A percentile compares a stretch with the other conserved stretches of the same genome.
These are phyloP conservation scores for Echinosophora koreensis DNA, from an alignment of 306 rosid genomes.

Conservation along the genomic window DNA sequence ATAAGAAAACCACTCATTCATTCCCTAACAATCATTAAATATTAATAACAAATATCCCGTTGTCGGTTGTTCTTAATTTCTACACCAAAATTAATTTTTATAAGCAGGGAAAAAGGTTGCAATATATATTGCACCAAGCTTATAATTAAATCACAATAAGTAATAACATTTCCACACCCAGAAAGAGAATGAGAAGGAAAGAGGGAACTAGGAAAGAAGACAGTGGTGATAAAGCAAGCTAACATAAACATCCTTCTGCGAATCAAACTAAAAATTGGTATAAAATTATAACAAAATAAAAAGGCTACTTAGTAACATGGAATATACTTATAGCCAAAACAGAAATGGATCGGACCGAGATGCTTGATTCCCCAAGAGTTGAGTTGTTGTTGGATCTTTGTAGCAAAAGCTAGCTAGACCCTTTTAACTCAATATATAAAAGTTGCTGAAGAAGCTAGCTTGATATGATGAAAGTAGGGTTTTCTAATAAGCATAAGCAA, in stretches of 20 bases:
- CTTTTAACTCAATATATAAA: slow-evolving; percentile 38
- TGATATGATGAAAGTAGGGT: slow-evolving; percentile 53
- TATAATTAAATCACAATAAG: slow-evolving; percentile 33
- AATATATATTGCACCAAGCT: not conserved
- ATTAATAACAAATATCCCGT: not conserved
- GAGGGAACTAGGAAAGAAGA: not conserved
- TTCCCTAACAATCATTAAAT: not conserved
- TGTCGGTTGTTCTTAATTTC: slow-evolving; percentile 20
- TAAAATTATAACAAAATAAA: slow-evolving; percentile 4
- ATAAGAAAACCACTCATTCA: slow-evolving; percentile 38
- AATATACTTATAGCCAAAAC: slow-evolving; percentile 53
- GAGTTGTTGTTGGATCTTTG: slow-evolving; percentile 56
- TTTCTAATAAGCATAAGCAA: slow-evolving; percentile 46
- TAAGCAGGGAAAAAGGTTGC: slow-evolving; percentile 1
- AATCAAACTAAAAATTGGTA: slow-evolving; percentile 46
- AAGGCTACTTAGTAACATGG: slow-evolving; percentile 33
- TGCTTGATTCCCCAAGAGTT: slow-evolving; percentile 91
- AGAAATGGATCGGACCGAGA: slow-evolving; percentile 91
- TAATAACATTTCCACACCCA: slow-evolving; percentile 32
- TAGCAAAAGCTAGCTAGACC: slow-evolving; percentile 47
- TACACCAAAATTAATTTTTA: slow-evolving; percentile 21
- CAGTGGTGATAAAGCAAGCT: slow-evolving; percentile 12
- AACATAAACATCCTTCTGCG: slow-evolving; percentile 30
- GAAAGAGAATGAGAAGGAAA: not conserved
- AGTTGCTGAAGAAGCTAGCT: slow-evolving; percentile 44